Conservation (phyloP, 306 rosid species). For the Pyrus betulifolia region DNA sequence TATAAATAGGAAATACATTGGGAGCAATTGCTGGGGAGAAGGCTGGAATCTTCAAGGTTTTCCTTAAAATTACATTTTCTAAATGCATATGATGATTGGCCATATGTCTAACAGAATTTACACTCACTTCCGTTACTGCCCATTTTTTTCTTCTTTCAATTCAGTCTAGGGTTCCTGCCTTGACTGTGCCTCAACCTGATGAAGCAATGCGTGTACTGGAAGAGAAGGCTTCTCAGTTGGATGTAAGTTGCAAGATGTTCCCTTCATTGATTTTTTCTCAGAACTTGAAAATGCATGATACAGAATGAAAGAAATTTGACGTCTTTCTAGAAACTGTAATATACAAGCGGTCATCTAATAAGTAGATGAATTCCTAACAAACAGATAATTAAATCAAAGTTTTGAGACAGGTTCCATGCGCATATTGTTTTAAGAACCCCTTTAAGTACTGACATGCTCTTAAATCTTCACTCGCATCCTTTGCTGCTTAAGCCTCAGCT, state of each 20-base stretch:
- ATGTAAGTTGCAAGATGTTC: conserved; percentile 45
- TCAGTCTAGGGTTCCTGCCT: conserved; percentile 67
- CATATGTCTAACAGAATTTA: neutral
- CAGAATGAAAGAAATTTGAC: neutral
- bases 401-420: neutral
- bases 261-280: neutral
- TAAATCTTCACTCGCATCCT: neutral
- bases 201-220: conserved; percentile 81
- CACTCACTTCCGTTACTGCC: neutral
- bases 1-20: conserved; percentile 62
- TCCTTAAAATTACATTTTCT: conserved; percentile 11
- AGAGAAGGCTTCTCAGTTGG: conserved; percentile 67
- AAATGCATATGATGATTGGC: neutral
- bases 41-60: conserved; percentile 96
- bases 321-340: neutral
- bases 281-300: conserved; percentile 5
- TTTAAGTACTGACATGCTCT: neutral
- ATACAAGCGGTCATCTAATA: neutral
- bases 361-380: neutral
- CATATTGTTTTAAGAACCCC: neutral
- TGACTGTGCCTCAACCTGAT: conserved; percentile 81
- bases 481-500: neutral
- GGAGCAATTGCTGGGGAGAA: conserved; percentile 94
- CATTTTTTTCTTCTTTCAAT: conserved; percentile 14
- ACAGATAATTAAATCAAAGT: neutral